Evolutionary conservation across 1,284 basidiomycete species (phyloP), one percentile per base, ranked within the genome.

Genomic region (Erythrobasidium hasegawianum): DNA sequence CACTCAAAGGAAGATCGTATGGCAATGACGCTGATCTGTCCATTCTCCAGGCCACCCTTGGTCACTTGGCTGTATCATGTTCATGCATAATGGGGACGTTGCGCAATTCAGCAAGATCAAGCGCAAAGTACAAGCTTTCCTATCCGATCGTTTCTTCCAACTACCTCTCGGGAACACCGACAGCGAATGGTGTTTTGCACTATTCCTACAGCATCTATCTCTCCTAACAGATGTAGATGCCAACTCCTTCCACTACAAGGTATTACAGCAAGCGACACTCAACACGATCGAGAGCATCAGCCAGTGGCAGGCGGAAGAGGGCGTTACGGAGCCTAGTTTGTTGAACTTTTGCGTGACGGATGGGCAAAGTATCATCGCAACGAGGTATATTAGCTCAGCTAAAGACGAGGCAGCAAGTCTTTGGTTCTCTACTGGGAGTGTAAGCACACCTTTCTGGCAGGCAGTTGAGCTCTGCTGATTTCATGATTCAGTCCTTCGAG

Each of bases 261-360:
- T 81, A 9, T 77, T 93, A 53, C 84, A 85, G 56, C 81, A 86
- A 72, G 90, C 91, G 7, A 94, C 96, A 90, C 81, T 88, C 40
- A 85, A 87, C 50, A 94, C 91, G 0, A 89, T 97, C 70, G 80
- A 85, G 5, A 80, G 84, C 59, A 80, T 97, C 71, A 96, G 95
- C 73, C 75, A 78, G 53, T 84, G 89, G 71, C 84, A 86, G n/a
- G 86, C 87, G 68, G 85, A 87, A 66, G 59, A 53, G 8, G 59
- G 59, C 2, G 26, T 58, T 14, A 41, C 38, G 2, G 75, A 92
- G 83, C 94, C 94, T 13, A 90, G 88, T 72, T 79, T 97, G 67
- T 85, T 95, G 87, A 98, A 97, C 77, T 98, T 96, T 76, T 94
- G 91, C 73, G 87, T 97, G 27, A 92, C 92, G 1, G 95, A 97